Evolutionary conservation across 73 alveolate species (phyloP).

Genomic region (Paramecium bursaria): DNA sequence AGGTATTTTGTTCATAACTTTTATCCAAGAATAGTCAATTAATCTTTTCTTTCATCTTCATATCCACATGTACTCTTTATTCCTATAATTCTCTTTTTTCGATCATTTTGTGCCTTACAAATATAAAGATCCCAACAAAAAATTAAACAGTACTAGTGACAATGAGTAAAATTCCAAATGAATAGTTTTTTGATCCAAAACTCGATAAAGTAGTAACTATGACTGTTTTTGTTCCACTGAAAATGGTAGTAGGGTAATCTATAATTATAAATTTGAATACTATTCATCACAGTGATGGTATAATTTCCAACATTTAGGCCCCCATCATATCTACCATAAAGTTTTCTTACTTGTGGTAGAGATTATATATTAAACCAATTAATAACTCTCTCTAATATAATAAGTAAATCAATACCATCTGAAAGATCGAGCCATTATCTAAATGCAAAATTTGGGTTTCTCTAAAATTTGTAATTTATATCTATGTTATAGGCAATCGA

Average conservation of each 20-base stretch:
- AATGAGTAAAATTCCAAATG: conserved; percentile 10
- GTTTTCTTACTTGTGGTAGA: conserved; percentile 17
- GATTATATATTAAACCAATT: conserved; percentile 60
- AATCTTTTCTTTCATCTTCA: conserved; percentile 30
- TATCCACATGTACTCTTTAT: conserved; percentile 50
- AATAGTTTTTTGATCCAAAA: conserved; percentile 27
- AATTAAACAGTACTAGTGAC: conserved; percentile 5
- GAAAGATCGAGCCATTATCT: conserved; percentile 50
- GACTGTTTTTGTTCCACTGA: conserved; percentile 22
- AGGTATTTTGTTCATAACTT: too few relatives aligned
- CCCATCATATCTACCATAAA: conserved; percentile 31
- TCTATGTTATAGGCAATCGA: conserved; percentile 22
- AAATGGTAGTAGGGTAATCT: conserved; percentile 34
- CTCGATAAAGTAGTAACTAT: conserved; percentile 23
- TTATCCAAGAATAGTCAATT: too few relatives aligned
- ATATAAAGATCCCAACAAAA: background rate
- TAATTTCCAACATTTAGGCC: background rate
- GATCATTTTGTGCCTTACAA: conserved; percentile 5
- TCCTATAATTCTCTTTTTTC: conserved; percentile 55
- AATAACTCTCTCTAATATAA: background rate
- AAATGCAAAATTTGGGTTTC: background rate
- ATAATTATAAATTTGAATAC: background rate
- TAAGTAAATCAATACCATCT: conserved; percentile 29
- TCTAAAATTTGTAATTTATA: background rate
- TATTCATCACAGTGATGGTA: background rate